Percentiles rank a stretch among this genome's conserved stretches.
Evolutionary conservation across 257 asterid species (phyloP).

Genomic region (Solanum appendiculatum): DNA sequence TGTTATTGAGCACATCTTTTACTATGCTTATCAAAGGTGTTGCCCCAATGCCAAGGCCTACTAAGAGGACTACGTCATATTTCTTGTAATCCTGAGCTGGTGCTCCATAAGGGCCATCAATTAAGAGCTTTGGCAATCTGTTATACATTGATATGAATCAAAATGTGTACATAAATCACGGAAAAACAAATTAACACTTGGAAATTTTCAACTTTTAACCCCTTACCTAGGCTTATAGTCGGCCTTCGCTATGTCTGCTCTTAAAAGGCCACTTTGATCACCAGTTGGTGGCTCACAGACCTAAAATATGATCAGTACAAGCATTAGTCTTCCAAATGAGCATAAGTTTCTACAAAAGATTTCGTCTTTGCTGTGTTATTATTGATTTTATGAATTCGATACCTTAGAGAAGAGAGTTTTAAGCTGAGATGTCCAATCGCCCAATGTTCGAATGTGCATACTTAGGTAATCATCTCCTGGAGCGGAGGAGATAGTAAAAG

Average conservation of each 20-base stretch:
- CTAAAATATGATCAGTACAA: not conserved
- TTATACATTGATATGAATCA: not conserved
- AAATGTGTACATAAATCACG: not conserved
- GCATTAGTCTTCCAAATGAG: not conserved
- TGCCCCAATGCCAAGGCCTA: constrained; percentile 75
- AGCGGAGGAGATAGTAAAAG: constrained; percentile 19
- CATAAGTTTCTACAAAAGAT: not conserved
- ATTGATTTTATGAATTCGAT: not conserved
- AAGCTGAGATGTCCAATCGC: constrained; percentile 28
- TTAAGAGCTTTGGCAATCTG: constrained; percentile 59
- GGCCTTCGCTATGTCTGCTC: constrained; percentile 11
- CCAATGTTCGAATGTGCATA: constrained; percentile 20
- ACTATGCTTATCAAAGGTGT: constrained; percentile 72
- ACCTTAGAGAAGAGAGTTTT: constrained; percentile 6
- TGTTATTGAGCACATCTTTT: constrained; percentile 61
- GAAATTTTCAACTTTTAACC: not conserved
- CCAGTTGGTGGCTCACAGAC: constrained; percentile 17
- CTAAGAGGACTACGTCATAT: constrained; percentile 53
- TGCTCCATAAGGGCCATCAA: constrained; percentile 77
- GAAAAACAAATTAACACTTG: not conserved
- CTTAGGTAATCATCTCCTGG: constrained; percentile 17
- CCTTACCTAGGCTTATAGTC: constrained; percentile 14
- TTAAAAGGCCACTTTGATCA: constrained; percentile 22
- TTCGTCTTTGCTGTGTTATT: not conserved
- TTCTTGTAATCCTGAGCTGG: constrained; percentile 70